phyloP scores from a whole-genome alignment of 2,329 filamentous ascomycete genomes.

The Penicillium italicum region DNA sequence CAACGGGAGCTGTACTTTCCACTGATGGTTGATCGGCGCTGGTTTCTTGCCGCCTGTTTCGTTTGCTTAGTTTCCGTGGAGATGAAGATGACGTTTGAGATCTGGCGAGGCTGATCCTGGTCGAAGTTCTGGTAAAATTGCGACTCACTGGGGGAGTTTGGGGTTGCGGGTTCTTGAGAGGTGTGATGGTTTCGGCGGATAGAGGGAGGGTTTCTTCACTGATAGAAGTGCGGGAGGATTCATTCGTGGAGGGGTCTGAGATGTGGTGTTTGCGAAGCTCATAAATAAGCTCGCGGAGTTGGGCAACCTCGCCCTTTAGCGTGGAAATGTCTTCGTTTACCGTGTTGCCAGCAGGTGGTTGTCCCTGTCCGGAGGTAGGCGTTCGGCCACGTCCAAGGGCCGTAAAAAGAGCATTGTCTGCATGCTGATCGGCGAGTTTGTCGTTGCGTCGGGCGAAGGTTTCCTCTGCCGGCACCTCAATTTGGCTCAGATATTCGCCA shows the following conservation, averaged over 20 bases:
- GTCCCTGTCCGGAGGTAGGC: background rate
- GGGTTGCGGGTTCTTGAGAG: background rate
- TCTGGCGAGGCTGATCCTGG: constrained; percentile 4
- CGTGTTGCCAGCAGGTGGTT: constrained; percentile 1
- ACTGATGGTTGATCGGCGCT: background rate
- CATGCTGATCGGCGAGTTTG: constrained; percentile 24
- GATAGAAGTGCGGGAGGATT: constrained; percentile 2
- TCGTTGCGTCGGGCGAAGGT: constrained; percentile 16
- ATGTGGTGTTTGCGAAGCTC: constrained; percentile 24
- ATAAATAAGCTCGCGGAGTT: constrained; percentile 31
- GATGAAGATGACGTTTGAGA: background rate
- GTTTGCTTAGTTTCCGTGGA: background rate
- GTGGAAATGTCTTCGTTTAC: constrained; percentile 25
- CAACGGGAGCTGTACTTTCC: background rate
- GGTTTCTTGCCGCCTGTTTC: background rate
- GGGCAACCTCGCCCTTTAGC: constrained; percentile 30
- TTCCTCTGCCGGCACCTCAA: constrained; percentile 16
- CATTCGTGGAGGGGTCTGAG: constrained; percentile 8
- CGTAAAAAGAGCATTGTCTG: constrained; percentile 24
- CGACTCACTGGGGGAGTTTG: constrained; percentile 3
- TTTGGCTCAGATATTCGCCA: constrained; percentile 26
- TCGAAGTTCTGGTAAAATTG: constrained; percentile 16
- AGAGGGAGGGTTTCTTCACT: constrained; percentile 7
- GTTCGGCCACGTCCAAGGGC: constrained; percentile 15
- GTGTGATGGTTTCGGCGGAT: background rate